Evolutionary conservation across 441 rosid species (phyloP).

Genomic region (Erysimum pusillum): DNA sequence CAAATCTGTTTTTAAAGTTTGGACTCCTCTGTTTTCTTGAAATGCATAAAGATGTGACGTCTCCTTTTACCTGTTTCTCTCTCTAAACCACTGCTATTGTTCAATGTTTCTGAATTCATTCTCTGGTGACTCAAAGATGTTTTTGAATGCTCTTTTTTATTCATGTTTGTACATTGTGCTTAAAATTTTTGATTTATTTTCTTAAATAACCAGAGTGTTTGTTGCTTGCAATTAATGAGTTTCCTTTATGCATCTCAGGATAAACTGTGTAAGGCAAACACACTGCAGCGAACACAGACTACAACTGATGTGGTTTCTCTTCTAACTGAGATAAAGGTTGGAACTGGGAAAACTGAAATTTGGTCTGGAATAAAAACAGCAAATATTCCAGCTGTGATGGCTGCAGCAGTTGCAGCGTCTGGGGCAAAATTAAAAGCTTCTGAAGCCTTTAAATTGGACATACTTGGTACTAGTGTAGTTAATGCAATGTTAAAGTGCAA

Average conservation of each 20-base stretch:
- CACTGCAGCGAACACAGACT: conserved; percentile 93
- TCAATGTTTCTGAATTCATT: too few species aligned
- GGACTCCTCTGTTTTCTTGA: too few species aligned
- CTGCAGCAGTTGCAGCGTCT: conserved; percentile 98
- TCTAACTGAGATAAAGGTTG: conserved; percentile 93
- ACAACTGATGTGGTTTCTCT: conserved; percentile 95
- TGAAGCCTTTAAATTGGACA: conserved; percentile 94
- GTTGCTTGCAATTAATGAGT: too few species aligned
- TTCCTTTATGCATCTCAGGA: conserved; percentile 54
- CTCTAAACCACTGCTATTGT: too few species aligned
- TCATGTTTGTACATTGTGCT: too few species aligned
- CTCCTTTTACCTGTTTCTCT: too few species aligned
- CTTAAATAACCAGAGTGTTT: too few species aligned
- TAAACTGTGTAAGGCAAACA: conserved; percentile 96
- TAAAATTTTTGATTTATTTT: too few species aligned
- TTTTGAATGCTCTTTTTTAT: too few species aligned
- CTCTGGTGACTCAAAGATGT: too few species aligned
- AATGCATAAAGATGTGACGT: too few species aligned
- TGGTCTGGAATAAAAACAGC: conserved; percentile 93
- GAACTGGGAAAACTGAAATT: conserved; percentile 88
- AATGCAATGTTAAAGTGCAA: conserved; percentile 98
- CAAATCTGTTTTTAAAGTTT: too few species aligned
- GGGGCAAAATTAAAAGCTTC: conserved; percentile 90
- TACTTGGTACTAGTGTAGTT: conserved; percentile 92
- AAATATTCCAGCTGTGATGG: conserved; percentile 97